Evolutionary conservation across 805 yeast genomes (phyloP), one percentile per base, ranked within the genome.

Genomic region (Kuraishia piskuri): DNA sequence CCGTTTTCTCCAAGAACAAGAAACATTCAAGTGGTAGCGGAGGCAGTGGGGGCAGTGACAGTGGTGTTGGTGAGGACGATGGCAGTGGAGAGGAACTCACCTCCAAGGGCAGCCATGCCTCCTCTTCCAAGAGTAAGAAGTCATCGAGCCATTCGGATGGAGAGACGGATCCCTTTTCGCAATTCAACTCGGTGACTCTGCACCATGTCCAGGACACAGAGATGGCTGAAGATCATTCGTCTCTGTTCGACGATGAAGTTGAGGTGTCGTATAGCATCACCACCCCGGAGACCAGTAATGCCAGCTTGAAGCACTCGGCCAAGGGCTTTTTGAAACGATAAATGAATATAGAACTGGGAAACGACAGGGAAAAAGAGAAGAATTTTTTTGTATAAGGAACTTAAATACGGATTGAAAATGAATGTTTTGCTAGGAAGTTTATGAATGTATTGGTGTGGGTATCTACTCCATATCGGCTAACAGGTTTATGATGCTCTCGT

Each of bases 131-230:
- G 26, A 37, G 21, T 20, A 23, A 31, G 7, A 40, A 31, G 40
- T 31, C 40, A 12, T 12, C 17, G 4, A 31, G 40, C 17, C 17
- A 31, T 31, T 31, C 40, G 17, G 40, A 31, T n/a, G 40, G 40
- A 8, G 53, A 46, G 14, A 65, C 63, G 24, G 96, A 90, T 67
- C 97, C 97, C 1, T 90, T 90, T 67, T 86, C 82, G 51, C 82
- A 83, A 62, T 90, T 90, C 70, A 88, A 84, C 63, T 90, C 97
- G 0, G 87, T 90, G 66, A 89, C 96, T 6, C 74, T 90, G 60
- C 87, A 88, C 61, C 90, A 89, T 64, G 84, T 81, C 54, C 89
- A 83, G 49, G 74, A 73, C 47, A 75, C 65, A 50, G 63, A 58
- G 37, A 75, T 70, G 49, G 76, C 72, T 26, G 73, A 78, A 48